Conservation (phyloP, 2,329 filamentous ascomycete species). For the Volutella citrinella region DNA sequence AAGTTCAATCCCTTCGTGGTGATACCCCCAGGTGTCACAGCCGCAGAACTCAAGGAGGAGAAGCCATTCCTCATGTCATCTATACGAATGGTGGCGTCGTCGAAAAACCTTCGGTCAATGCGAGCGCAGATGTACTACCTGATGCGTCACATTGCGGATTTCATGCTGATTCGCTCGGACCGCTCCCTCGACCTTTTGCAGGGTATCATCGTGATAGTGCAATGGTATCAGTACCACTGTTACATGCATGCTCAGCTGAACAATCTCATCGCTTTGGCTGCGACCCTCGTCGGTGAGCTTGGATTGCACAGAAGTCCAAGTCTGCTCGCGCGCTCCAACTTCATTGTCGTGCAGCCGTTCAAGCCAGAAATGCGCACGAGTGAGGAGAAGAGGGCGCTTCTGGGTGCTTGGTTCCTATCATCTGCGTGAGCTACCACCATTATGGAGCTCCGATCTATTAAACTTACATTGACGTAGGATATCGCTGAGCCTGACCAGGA, state of each 20-base stretch:
- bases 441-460: neutral
- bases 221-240: slow-evolving; percentile 54
- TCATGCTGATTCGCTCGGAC: slow-evolving; percentile 47
- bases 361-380: slow-evolving; percentile 39
- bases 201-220: slow-evolving; percentile 46
- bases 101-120: slow-evolving; percentile 45
- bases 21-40: slow-evolving; percentile 34
- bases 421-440: slow-evolving; percentile 41
- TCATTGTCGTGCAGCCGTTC: slow-evolving; percentile 41
- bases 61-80: slow-evolving; percentile 48
- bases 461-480: slow-evolving; percentile 30
- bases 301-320: slow-evolving; percentile 41
- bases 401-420: slow-evolving; percentile 53
- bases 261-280: slow-evolving; percentile 47
- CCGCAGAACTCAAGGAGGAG: slow-evolving; percentile 34
- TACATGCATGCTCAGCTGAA: slow-evolving; percentile 51
- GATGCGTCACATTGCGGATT: slow-evolving; percentile 44
- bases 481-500: slow-evolving; percentile 39
- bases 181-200: slow-evolving; percentile 48
- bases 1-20: slow-evolving; percentile 47
- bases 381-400: slow-evolving; percentile 50
- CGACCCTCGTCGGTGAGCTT: slow-evolving; percentile 45
- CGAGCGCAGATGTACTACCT: slow-evolving; percentile 47
- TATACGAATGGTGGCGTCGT: slow-evolving; percentile 49
- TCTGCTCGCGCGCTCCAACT: slow-evolving; percentile 38